Percentiles rank a stretch among this genome's conserved stretches.
Evolutionary conservation across 371 early-diverging fungal species (phyloP).

Genomic region (Rhizomucor pusillus): DNA sequence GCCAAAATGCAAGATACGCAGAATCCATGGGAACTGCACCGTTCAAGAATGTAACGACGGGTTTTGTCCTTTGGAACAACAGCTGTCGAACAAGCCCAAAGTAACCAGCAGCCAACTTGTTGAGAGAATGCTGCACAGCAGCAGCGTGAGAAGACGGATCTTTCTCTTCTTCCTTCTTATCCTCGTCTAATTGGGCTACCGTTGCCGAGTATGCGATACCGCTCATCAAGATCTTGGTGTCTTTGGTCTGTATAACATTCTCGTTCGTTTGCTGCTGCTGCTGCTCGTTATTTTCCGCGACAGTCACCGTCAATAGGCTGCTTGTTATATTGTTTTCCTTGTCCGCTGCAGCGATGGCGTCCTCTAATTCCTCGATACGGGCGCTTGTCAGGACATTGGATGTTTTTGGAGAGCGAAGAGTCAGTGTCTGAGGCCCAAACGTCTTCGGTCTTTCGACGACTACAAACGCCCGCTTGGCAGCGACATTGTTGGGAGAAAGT

Average conservation of each 20-base stretch:
- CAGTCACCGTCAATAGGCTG: conserved; percentile 24
- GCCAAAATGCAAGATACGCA: conserved; percentile 34
- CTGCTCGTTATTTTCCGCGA: conserved; percentile 15
- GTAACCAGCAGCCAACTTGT: conserved; percentile 18
- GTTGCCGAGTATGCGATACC: conserved; percentile 39
- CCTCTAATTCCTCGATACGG: conserved; percentile 19
- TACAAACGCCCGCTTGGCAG: too few relatives aligned
- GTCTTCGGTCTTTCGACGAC: conserved; percentile 14
- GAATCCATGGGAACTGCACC: conserved; percentile 44
- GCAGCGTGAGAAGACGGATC: background rate
- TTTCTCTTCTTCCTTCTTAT: background rate
- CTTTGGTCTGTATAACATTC: conserved; percentile 28
- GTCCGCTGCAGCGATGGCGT: conserved; percentile 10
- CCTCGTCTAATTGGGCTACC: conserved; percentile 4
- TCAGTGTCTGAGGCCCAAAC: conserved; percentile 23
- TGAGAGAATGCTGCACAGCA: too few relatives aligned
- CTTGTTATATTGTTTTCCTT: conserved; percentile 20
- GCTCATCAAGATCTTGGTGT: conserved; percentile 10
- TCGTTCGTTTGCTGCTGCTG: too few relatives aligned
- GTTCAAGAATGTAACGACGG: conserved; percentile 35
- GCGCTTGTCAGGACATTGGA: conserved; percentile 24
- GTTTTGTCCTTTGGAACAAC: conserved; percentile 17
- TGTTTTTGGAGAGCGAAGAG: conserved; percentile 30
- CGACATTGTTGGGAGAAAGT: too few relatives aligned
- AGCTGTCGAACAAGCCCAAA: conserved; percentile 10